A percentile compares a stretch with the other conserved stretches of the same genome.
These are phyloP conservation scores for Neopestalotiopsis sp. DNA, from an alignment of 2,329 filamentous ascomycete genomes.

Conservation along the genomic window DNA sequence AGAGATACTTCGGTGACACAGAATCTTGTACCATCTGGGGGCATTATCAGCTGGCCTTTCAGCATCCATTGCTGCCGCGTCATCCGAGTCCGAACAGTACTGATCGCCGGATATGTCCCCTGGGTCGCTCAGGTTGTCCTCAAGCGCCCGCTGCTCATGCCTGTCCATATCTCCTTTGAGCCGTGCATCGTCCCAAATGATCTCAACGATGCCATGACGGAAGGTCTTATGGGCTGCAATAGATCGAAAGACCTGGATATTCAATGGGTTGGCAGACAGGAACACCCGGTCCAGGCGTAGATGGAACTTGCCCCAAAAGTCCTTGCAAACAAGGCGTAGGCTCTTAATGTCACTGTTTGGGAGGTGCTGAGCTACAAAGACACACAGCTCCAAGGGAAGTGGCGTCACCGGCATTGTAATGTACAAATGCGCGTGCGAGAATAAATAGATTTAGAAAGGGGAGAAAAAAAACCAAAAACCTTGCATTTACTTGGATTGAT, in stretches of 20 bases:
- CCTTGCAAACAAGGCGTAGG: neutral
- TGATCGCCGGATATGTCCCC: neutral
- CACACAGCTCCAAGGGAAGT: neutral
- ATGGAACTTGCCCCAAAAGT: neutral
- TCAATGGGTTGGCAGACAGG: neutral
- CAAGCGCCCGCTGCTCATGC: neutral
- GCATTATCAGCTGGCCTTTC: neutral
- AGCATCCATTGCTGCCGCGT: too few species aligned
- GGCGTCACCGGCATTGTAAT: neutral
- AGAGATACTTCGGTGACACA: neutral
- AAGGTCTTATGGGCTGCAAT: neutral
- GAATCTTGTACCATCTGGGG: neutral
- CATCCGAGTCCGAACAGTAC: too few species aligned
- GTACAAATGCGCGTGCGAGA: neutral
- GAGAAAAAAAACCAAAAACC: neutral
- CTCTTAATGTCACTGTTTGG: neutral
- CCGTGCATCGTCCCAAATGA: slow-evolving; percentile 1
- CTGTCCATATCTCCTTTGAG: neutral
- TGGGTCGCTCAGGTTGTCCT: neutral
- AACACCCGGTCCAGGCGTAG: neutral
- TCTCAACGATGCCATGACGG: slow-evolving; percentile 4
- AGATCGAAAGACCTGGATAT: slow-evolving; percentile 1
- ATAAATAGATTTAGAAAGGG: neutral
- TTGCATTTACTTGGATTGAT: neutral
- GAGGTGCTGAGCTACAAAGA: neutral